Evolutionary conservation across 495 filamentous ascomycete genomes (phyloP).

Genomic region (Amniculicola lignicola): DNA sequence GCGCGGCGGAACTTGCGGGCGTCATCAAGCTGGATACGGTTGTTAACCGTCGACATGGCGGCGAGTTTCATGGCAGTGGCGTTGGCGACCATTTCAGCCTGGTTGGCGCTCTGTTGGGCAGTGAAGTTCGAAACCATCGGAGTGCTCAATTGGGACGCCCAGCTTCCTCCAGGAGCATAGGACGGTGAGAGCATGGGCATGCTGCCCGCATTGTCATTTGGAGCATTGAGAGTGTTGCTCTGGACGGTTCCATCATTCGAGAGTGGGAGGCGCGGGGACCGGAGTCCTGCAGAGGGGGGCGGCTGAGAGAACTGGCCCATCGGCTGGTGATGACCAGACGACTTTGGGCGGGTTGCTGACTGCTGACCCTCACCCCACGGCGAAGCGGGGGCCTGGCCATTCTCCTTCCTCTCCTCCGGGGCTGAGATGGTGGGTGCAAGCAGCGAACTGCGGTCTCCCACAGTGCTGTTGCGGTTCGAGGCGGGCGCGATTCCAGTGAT

Average conservation of each 20-base stretch:
- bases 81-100: slow-evolving; percentile 98
- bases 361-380: slow-evolving; percentile 70
- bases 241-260: slow-evolving; percentile 69
- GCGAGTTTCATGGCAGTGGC: slow-evolving; percentile 99
- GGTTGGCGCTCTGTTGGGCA: slow-evolving; percentile 53
- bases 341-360: slow-evolving; percentile 75
- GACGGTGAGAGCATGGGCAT: slow-evolving; percentile 79
- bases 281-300: slow-evolving; percentile 71
- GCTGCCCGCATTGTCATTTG: slow-evolving; percentile 62
- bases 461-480: slow-evolving; percentile 90
- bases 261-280: slow-evolving; percentile 70
- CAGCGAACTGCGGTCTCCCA: slow-evolving; percentile 77
- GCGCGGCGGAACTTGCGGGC: slow-evolving; percentile 89
- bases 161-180: slow-evolving; percentile 79
- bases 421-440: slow-evolving; percentile 74
- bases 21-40: slow-evolving; percentile 94
- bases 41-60: slow-evolving; percentile 94
- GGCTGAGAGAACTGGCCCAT: slow-evolving; percentile 97
- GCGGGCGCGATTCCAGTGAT: slow-evolving; percentile 85
- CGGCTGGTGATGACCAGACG: slow-evolving; percentile 76
- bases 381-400: slow-evolving; percentile 58
- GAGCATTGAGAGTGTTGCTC: slow-evolving; percentile 73
- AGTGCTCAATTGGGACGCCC: slow-evolving; percentile 98
- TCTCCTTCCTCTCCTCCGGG: slow-evolving; percentile 46
- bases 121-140: slow-evolving; percentile 87